These are phyloP conservation scores for Mesembryanthemum crystallinum DNA, from an alignment of 148 eudicot genomes.

Conservation along the genomic window DNA sequence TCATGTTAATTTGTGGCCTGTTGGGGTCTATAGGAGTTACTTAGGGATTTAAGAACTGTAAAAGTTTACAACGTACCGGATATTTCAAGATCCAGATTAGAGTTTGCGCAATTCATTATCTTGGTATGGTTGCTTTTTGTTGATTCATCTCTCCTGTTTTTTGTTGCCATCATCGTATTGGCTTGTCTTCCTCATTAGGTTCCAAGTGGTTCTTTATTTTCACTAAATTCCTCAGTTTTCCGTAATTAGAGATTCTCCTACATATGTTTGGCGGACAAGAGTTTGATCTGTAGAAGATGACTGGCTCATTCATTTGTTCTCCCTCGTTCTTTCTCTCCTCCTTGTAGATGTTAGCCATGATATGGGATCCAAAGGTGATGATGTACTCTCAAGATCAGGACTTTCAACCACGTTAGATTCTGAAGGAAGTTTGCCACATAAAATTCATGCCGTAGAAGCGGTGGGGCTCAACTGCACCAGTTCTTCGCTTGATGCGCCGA, in stretches of 20 bases:
- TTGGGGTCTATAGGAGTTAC: not conserved
- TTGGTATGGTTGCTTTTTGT: too few species aligned
- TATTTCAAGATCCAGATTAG: not conserved
- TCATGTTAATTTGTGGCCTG: not conserved
- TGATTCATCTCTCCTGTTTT: not conserved
- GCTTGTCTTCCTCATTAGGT: conserved; percentile 6
- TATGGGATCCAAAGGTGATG: conserved; percentile 30
- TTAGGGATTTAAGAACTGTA: not conserved
- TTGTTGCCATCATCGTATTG: not conserved
- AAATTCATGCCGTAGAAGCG: conserved; percentile 24
- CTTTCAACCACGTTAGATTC: conserved; percentile 25
- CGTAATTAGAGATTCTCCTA: conserved; percentile 9
- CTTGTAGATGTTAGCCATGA: conserved; percentile 54
- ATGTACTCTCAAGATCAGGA: conserved; percentile 32
- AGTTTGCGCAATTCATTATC: not conserved
- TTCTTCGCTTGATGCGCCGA: conserved; percentile 22
- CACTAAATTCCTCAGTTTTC: conserved; percentile 8
- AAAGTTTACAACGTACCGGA: not conserved
- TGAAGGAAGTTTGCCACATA: conserved; percentile 23
- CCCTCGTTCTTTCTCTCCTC: conserved; percentile 32
- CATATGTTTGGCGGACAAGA: conserved; percentile 17
- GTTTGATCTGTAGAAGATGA: conserved; percentile 22
- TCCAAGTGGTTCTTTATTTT: conserved; percentile 8
- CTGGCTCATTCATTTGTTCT: conserved; percentile 28
- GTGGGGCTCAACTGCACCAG: conserved; percentile 7